Conservation (phyloP, 2,329 filamentous ascomycete genomes). For the Aureobasidium lini region DNA sequence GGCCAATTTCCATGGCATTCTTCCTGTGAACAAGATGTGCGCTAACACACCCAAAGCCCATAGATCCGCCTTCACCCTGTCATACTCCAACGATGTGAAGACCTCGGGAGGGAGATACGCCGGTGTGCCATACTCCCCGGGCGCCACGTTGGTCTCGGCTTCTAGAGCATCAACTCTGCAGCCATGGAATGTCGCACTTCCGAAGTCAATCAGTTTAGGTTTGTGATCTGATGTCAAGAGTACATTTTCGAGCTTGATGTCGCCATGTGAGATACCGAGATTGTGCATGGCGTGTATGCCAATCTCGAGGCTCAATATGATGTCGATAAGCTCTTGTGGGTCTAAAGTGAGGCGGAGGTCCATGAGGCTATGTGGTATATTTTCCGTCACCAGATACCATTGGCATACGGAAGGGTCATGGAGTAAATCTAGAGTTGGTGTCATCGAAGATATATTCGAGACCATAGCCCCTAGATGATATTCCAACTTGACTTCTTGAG, state of each 20-base stretch:
- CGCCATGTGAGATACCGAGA: background rate
- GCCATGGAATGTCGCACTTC: background rate
- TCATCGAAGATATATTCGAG: background rate
- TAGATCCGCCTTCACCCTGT: background rate
- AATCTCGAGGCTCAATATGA: background rate
- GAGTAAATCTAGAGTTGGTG: background rate
- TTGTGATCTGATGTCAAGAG: background rate
- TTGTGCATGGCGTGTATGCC: background rate
- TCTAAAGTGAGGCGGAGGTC: background rate
- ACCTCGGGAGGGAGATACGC: background rate
- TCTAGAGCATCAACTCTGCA: background rate
- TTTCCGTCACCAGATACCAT: background rate
- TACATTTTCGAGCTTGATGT: conserved; percentile 1
- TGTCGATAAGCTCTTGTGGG: background rate
- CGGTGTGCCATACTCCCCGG: background rate
- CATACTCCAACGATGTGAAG: background rate
- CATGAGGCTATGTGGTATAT: background rate
- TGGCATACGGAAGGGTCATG: background rate
- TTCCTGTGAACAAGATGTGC: background rate
- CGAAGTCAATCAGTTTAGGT: background rate
- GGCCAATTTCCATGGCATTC: background rate
- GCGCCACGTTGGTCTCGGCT: background rate
- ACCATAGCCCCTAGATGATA: background rate
- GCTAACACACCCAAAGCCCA: background rate
- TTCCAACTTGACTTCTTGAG: background rate